Conservation (phyloP, 441 rosid species). For the Populus hybrid region DNA sequence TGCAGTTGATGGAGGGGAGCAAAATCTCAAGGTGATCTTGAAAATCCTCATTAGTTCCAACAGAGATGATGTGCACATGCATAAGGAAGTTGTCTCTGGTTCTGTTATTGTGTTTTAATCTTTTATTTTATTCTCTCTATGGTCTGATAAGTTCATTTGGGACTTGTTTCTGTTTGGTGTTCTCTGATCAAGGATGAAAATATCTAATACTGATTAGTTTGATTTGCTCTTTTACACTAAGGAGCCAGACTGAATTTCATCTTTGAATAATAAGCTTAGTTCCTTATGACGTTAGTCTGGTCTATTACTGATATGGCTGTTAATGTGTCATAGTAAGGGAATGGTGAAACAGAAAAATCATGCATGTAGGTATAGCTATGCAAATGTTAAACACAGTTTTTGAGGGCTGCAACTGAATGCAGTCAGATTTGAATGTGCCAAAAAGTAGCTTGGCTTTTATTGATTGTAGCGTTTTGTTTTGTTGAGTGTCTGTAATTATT, state of each 20-base stretch:
- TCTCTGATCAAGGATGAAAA: neutral
- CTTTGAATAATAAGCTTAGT: neutral
- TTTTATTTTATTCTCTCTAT: neutral
- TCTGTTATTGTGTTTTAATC: neutral
- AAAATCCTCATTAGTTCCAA: neutral
- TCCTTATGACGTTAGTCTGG: no score
- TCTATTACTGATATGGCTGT: neutral
- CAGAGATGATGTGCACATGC: neutral
- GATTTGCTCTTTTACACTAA: neutral
- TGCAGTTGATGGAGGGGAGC: slow-evolving; percentile 92
- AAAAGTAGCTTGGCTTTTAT: neutral
- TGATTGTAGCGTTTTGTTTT: neutral
- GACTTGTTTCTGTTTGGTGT: neutral
- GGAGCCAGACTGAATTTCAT: neutral
- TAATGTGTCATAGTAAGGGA: neutral
- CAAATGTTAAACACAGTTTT: neutral
- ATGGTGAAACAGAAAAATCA: neutral
- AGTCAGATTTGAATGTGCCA: neutral
- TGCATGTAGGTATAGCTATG: neutral
- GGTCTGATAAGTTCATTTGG: neutral
- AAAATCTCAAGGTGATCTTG: slow-evolving; percentile 68
- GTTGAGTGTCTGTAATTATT: neutral
- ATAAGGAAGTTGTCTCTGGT: neutral
- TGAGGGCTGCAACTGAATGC: neutral
- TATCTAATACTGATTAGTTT: neutral